phyloP scores from a whole-genome alignment of 2,329 filamentous ascomycete genomes.

The Penicillium sp. region DNA sequence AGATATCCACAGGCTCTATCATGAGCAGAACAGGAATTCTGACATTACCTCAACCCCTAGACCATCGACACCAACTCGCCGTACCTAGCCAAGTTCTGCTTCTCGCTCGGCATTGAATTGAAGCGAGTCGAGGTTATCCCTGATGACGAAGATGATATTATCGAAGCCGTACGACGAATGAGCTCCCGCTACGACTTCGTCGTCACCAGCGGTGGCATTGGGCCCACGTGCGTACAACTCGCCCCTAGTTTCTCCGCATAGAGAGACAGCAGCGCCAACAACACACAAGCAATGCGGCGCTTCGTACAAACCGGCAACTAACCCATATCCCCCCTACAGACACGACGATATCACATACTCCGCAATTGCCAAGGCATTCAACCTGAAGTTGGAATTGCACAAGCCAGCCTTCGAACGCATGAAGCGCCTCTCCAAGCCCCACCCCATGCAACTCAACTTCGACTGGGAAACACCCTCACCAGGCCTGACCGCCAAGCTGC shows the following conservation, averaged over 20 bases:
- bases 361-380: conserved; percentile 87
- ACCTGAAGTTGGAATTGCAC: conserved; percentile 72
- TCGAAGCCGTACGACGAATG: conserved; percentile 84
- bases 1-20: background rate
- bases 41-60: conserved; percentile 33
- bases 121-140: conserved; percentile 90
- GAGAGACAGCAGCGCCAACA: background rate
- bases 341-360: conserved; percentile 98
- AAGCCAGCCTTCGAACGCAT: conserved; percentile 74
- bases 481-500: conserved; percentile 72
- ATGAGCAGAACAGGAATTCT: background rate
- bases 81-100: conserved; percentile 65
- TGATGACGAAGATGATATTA: conserved; percentile 86
- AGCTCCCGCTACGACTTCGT: conserved; percentile 88
- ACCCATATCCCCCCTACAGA: conserved; percentile 46
- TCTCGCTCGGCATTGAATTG: conserved; percentile 63
- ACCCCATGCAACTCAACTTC: conserved; percentile 70
- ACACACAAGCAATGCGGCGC: background rate
- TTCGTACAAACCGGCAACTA: background rate
- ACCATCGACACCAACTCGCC: conserved; percentile 66
- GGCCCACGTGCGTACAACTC: conserved; percentile 69
- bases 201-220: conserved; percentile 92
- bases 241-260: background rate
- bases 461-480: conserved; percentile 82
- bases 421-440: conserved; percentile 73